Evolutionary conservation across 148 eudicot genomes (phyloP).

Genomic region (Bassia scoparia): DNA sequence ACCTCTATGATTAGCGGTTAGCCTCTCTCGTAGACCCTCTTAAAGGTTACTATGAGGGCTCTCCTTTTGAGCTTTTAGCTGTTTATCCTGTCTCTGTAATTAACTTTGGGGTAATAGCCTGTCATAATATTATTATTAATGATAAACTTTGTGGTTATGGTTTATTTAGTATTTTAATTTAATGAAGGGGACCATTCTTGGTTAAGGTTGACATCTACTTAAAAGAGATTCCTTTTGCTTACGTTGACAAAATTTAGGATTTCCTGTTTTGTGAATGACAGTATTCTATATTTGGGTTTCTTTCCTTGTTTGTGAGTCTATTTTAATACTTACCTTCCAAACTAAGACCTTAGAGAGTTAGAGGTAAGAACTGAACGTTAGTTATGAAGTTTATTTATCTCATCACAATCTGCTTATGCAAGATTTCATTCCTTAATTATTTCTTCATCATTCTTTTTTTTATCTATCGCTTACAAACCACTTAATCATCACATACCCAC

Average conservation of each 20-base stretch:
- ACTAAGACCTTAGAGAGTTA: background rate
- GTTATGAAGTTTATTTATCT: too few relatives aligned
- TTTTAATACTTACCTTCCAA: background rate
- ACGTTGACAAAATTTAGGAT: background rate
- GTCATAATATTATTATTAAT: background rate
- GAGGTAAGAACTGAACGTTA: too few relatives aligned
- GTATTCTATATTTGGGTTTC: background rate
- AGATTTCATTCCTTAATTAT: too few relatives aligned
- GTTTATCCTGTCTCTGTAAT: constrained; percentile 17
- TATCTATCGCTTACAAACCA: too few relatives aligned
- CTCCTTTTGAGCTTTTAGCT: constrained; percentile 20
- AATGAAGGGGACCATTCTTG: constrained; percentile 18
- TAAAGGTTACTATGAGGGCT: constrained; percentile 16
- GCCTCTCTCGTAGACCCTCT: constrained; percentile 16
- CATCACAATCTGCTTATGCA: too few relatives aligned
- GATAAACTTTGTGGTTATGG: background rate
- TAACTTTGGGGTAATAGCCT: constrained; percentile 18
- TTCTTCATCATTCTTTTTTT: too few relatives aligned
- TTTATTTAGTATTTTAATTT: background rate
- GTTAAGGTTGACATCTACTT: background rate
- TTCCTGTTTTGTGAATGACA: background rate
- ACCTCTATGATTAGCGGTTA: constrained; percentile 1
- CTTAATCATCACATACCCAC: too few relatives aligned
- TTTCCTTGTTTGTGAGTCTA: background rate
- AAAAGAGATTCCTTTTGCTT: background rate